Conservation (phyloP, 2,329 filamentous ascomycete genomes). For the Neonectria hederae region DNA sequence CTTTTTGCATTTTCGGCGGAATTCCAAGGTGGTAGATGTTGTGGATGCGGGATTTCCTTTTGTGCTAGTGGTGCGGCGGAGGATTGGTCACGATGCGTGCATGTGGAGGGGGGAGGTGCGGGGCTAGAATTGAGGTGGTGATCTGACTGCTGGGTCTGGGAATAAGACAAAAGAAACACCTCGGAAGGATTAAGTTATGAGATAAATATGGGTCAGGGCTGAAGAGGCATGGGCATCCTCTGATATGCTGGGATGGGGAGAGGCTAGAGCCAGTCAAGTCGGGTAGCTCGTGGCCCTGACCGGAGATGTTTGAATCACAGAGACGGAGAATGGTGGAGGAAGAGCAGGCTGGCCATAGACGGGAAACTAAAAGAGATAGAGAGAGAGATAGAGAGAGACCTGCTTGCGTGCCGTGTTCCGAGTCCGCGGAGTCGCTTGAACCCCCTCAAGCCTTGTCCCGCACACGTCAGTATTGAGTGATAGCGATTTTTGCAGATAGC, state of each 20-base stretch:
- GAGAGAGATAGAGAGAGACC: not conserved
- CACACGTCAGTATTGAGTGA: no score
- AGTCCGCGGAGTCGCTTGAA: not conserved
- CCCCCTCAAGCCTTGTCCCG: not conserved
- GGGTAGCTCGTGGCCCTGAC: not conserved
- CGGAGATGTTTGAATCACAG: conserved; percentile 26
- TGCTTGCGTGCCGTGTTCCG: conserved; percentile 1
- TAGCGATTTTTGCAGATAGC: conserved; percentile 3
- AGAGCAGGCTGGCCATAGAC: not conserved
- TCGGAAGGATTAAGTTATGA: not conserved
- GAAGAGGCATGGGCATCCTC: not conserved
- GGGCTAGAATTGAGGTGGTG: no score
- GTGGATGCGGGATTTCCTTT: not conserved
- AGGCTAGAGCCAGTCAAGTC: no score
- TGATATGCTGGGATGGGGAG: not conserved
- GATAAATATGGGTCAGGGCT: not conserved
- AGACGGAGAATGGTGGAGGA: not conserved
- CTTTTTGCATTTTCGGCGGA: conserved; percentile 2
- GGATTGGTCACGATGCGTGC: not conserved
- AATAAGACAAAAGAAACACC: not conserved
- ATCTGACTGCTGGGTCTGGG: not conserved
- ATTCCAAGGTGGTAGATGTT: not conserved
- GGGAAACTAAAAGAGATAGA: not conserved
- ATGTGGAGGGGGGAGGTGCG: not conserved
- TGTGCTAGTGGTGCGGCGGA: conserved; percentile 1